Evolutionary conservation across 192 early-diverging fungal species (phyloP).

Genomic region (Dissophora globulifera): DNA sequence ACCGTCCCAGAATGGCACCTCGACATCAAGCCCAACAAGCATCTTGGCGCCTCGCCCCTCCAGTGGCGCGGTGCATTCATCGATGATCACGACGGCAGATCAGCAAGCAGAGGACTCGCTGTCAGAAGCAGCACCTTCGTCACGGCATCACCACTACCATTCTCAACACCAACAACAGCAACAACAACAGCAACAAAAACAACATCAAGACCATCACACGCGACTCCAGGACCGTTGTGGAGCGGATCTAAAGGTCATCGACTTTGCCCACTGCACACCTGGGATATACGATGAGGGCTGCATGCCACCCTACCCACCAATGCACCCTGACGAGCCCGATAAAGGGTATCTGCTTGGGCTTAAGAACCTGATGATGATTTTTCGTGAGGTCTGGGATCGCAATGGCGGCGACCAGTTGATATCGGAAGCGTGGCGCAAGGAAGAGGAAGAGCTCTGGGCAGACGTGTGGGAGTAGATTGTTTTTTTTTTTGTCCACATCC

Average conservation of each 20-base stretch:
- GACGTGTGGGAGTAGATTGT: slow-evolving; percentile 39
- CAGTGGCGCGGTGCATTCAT: too few relatives aligned
- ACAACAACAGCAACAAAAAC: slow-evolving; percentile 4
- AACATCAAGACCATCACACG: not conserved
- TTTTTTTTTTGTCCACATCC: slow-evolving; percentile 1
- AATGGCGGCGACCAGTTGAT: slow-evolving; percentile 44
- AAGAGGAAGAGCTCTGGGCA: slow-evolving; percentile 38
- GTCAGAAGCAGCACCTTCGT: too few relatives aligned
- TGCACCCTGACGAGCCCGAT: slow-evolving; percentile 72
- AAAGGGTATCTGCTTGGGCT: slow-evolving; percentile 84
- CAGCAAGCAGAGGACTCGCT: not conserved
- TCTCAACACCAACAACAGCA: too few relatives aligned
- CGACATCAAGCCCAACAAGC: too few relatives aligned
- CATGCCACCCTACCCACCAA: slow-evolving; percentile 57
- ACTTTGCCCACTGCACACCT: slow-evolving; percentile 93
- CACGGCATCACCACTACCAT: too few relatives aligned
- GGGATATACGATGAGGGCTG: slow-evolving; percentile 49
- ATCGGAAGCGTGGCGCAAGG: slow-evolving; percentile 22
- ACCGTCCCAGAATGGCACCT: not conserved
- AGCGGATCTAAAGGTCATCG: slow-evolving; percentile 93
- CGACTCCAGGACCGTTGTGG: slow-evolving; percentile 36
- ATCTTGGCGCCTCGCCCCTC: too few relatives aligned
- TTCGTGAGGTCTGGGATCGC: slow-evolving; percentile 72
- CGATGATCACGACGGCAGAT: not conserved
- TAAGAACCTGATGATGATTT: slow-evolving; percentile 72